These are phyloP conservation scores for Lasiodiplodia sp. DNA, from an alignment of 2,329 filamentous ascomycete genomes.

Conservation along the genomic window DNA sequence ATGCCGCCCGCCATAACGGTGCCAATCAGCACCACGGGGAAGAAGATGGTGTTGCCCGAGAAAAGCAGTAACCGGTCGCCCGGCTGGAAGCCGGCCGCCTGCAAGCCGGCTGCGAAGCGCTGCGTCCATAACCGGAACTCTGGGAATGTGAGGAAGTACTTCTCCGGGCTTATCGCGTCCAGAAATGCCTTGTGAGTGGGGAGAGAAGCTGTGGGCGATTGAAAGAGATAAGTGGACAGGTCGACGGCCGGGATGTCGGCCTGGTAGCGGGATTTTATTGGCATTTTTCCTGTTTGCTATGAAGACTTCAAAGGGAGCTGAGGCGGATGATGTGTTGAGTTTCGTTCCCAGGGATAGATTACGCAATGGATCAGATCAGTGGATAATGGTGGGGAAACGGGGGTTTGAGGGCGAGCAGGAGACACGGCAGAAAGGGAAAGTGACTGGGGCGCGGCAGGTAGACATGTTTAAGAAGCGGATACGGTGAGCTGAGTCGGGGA, in stretches of 20 bases:
- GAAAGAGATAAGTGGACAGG: conserved; percentile 58
- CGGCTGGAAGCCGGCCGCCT: conserved; percentile 66
- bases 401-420: background rate
- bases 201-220: conserved; percentile 56
- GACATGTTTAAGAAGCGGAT: conserved; percentile 1
- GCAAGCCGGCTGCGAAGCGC: conserved; percentile 73
- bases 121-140: conserved; percentile 75
- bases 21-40: conserved; percentile 73
- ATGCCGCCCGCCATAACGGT: conserved; percentile 79
- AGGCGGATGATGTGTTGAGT: background rate
- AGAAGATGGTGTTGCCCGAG: conserved; percentile 76
- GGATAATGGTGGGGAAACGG: background rate
- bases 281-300: conserved; percentile 50
- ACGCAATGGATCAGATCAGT: background rate
- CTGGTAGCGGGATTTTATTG: conserved; percentile 59
- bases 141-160: conserved; percentile 68
- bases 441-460: background rate
- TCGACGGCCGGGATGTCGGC: conserved; percentile 56
- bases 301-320: background rate
- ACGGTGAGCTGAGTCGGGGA: background rate
- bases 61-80: conserved; percentile 78
- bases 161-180: conserved; percentile 72
- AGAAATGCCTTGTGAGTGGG: conserved; percentile 61
- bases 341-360: background rate
- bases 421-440: background rate